Percentiles rank a stretch among this genome's conserved stretches.
Conservation (phyloP, 306 rosid species). For the Pyrus pyrifolia region DNA sequence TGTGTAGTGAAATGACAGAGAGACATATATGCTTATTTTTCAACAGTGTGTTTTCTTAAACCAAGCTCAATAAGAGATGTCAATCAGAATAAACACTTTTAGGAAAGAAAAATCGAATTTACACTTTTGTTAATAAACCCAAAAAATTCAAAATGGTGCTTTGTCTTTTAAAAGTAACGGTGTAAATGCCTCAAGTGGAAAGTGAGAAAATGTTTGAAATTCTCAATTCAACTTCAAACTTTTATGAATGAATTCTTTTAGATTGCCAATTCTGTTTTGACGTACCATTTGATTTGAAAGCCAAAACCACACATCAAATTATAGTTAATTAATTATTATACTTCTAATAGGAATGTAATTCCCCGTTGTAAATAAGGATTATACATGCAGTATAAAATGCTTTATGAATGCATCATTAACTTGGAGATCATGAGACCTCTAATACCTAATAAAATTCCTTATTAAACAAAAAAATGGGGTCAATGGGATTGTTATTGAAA, state of each 20-base stretch:
- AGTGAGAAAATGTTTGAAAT: no score
- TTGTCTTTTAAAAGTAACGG: not conserved
- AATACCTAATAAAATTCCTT: not conserved
- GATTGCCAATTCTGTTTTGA: rapidly evolving
- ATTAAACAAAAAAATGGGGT: not conserved
- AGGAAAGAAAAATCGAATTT: not conserved
- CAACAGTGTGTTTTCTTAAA: slow-evolving; percentile 2
- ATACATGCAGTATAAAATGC: not conserved
- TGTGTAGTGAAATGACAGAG: not conserved
- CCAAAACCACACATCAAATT: not conserved
- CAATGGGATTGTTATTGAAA: not conserved
- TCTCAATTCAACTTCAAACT: no score
- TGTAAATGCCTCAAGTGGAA: no score
- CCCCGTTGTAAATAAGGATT: not conserved
- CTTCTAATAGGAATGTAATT: not conserved
- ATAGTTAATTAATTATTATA: no score
- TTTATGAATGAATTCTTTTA: no score
- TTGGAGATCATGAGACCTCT: not conserved
- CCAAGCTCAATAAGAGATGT: not conserved
- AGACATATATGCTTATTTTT: not conserved
- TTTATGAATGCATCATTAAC: not conserved
- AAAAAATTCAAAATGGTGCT: not conserved
- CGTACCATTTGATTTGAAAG: rapidly evolving
- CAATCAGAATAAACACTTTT: not conserved
- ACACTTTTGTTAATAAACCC: not conserved